Evolutionary conservation across 768 basidiomycete genomes (phyloP).

Genomic region (Mycena alexandri): DNA sequence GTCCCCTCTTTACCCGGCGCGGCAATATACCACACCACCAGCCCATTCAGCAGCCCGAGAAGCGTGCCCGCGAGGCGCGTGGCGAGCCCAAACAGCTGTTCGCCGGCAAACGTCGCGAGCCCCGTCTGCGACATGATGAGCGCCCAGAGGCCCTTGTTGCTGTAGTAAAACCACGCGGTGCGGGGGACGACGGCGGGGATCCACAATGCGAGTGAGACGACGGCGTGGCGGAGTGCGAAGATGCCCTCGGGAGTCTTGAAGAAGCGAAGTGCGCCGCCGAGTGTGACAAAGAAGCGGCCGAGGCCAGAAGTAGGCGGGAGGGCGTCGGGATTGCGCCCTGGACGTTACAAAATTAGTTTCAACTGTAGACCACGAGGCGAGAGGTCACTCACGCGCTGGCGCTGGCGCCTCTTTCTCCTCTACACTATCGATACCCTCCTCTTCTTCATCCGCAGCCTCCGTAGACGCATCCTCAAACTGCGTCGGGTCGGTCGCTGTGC

Average conservation of each 20-base stretch:
- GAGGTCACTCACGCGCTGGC: constrained; percentile 25
- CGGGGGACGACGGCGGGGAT: constrained; percentile 53
- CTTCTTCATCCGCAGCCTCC: constrained; percentile 35
- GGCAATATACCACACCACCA: constrained; percentile 60
- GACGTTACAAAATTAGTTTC: not conserved
- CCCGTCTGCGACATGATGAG: constrained; percentile 61
- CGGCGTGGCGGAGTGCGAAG: constrained; percentile 53
- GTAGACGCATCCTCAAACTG: constrained; percentile 37
- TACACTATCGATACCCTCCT: constrained; percentile 36
- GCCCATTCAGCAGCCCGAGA: constrained; percentile 55
- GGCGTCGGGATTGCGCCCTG: constrained; percentile 58
- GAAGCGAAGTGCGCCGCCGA: constrained; percentile 53
- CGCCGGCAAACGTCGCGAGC: constrained; percentile 58
- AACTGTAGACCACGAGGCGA: not conserved
- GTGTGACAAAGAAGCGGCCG: constrained; percentile 47
- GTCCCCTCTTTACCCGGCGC: constrained; percentile 48
- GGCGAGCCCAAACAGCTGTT: constrained; percentile 54
- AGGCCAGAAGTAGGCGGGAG: constrained; percentile 53
- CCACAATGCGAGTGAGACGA: constrained; percentile 59
- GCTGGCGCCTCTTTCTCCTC: constrained; percentile 33
- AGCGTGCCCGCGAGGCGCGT: constrained; percentile 50
- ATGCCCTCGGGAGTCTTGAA: constrained; percentile 58
- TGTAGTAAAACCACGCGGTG: constrained; percentile 59
- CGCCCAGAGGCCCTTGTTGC: constrained; percentile 59
- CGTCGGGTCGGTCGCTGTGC: constrained; percentile 53